These are phyloP conservation scores for Clohesyomyces aquaticus DNA, from an alignment of 495 filamentous ascomycete species.

Conservation along the genomic window DNA sequence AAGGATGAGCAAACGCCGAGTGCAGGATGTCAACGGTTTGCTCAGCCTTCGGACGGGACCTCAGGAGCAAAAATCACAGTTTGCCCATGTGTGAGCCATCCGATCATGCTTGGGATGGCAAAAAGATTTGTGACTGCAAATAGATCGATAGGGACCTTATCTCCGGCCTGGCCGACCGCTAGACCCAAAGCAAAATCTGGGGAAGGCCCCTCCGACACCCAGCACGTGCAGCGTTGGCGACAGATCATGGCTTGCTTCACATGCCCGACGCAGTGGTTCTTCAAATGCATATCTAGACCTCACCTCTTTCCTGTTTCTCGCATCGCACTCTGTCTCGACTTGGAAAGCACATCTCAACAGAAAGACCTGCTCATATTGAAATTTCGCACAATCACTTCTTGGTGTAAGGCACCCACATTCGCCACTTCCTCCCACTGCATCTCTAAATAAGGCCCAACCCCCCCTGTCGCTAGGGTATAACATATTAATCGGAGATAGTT, in stretches of 20 bases:
- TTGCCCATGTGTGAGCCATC: too few relatives aligned
- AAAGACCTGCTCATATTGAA: slow-evolving; percentile 1
- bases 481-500: slow-evolving; percentile 15
- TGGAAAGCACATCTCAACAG: too few relatives aligned
- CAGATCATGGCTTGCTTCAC: slow-evolving; percentile 23
- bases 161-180: background rate
- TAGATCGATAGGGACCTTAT: slow-evolving; percentile 1
- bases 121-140: too few relatives aligned
- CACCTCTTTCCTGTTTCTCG: slow-evolving; percentile 10
- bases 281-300: slow-evolving; percentile 15
- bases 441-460: background rate
- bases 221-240: background rate
- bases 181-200: slow-evolving; percentile 10
- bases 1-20: background rate
- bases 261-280: slow-evolving; percentile 19
- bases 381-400: background rate
- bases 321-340: too few relatives aligned
- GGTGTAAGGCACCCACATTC: background rate
- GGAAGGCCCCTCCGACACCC: background rate
- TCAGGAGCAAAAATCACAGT: background rate
- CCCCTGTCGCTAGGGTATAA: slow-evolving; percentile 33
- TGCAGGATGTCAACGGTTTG: background rate
- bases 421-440: background rate
- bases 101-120: too few relatives aligned
- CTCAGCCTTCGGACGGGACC: background rate